Percentiles rank a stretch among this genome's conserved stretches.
These are phyloP conservation scores for Ganoderma sp. DNA, from an alignment of 1,284 basidiomycete genomes.

Conservation along the genomic window DNA sequence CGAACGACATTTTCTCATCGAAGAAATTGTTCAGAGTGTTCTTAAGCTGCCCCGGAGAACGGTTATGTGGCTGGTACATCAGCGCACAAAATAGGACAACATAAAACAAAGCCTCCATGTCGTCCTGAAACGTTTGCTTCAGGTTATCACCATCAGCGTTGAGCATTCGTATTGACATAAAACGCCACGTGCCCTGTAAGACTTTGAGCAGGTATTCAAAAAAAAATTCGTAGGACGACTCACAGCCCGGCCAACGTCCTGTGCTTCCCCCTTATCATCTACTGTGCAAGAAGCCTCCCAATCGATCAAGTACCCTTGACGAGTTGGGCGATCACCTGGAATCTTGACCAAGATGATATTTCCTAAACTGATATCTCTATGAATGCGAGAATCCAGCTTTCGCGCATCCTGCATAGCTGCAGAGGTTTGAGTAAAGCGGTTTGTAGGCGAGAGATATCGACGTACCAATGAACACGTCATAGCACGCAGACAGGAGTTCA, in stretches of 20 bases:
- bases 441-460: not conserved
- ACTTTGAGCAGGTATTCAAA: not conserved
- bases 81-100: conserved; percentile 13
- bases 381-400: conserved; percentile 7
- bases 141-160: not conserved
- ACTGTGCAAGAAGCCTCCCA: conserved; percentile 21
- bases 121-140: conserved; percentile 12
- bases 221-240: not conserved
- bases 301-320: conserved; percentile 25
- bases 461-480: conserved; percentile 20
- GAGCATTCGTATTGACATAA: conserved; percentile 9
- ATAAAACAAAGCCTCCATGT: conserved; percentile 20
- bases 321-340: not conserved
- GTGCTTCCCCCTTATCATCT: conserved; percentile 8
- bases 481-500: conserved; percentile 18
- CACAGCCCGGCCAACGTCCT: conserved; percentile 1
- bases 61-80: conserved; percentile 6
- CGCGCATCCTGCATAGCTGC: conserved; percentile 20
- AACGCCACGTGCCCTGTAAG: conserved; percentile 15
- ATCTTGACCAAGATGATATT: conserved; percentile 25
- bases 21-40: conserved; percentile 1
- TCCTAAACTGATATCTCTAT: conserved; percentile 23
- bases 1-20: not conserved
- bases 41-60: not conserved
- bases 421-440: not conserved